A percentile compares a stretch with the other conserved stretches of the same genome.
Evolutionary conservation across 2,329 filamentous ascomycete species (phyloP).

Genomic region (Xylariomycetidae sp.): DNA sequence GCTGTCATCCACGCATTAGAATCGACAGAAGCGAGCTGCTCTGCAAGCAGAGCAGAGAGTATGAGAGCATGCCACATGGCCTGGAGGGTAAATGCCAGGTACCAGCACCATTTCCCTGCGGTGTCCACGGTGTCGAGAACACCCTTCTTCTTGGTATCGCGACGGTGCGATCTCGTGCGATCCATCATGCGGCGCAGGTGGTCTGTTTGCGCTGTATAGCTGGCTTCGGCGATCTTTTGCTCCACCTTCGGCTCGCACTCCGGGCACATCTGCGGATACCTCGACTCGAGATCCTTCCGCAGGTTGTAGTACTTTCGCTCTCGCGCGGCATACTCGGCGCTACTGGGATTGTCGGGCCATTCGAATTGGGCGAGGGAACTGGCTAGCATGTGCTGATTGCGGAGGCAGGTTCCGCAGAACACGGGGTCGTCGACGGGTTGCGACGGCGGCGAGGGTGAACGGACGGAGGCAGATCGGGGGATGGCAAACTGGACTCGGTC

Average conservation of each 20-base stretch:
- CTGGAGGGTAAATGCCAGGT: slow-evolving; percentile 31
- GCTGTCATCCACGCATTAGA: slow-evolving; percentile 11
- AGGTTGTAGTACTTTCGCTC: slow-evolving; percentile 66
- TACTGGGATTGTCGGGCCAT: slow-evolving; percentile 54
- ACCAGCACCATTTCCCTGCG: slow-evolving; percentile 42
- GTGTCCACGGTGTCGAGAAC: slow-evolving; percentile 36
- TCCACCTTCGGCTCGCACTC: slow-evolving; percentile 72
- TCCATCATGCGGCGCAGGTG: slow-evolving; percentile 71
- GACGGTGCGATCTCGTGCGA: slow-evolving; percentile 45
- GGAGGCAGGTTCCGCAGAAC: slow-evolving; percentile 73
- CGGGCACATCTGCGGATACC: slow-evolving; percentile 84
- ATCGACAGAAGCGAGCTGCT: slow-evolving; percentile 9
- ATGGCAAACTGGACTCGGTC: slow-evolving; percentile 42
- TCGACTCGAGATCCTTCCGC: slow-evolving; percentile 65
- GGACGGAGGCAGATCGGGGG: slow-evolving; percentile 28
- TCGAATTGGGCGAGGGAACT: slow-evolving; percentile 75
- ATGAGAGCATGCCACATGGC: slow-evolving; percentile 42
- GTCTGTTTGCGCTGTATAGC: slow-evolving; percentile 80
- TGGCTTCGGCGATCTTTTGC: slow-evolving; percentile 60
- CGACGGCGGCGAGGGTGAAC: slow-evolving; percentile 23
- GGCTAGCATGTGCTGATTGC: slow-evolving; percentile 81
- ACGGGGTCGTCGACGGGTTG: slow-evolving; percentile 32
- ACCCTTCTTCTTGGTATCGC: slow-evolving; percentile 32
- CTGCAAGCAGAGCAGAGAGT: slow-evolving; percentile 21
- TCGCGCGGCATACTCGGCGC: slow-evolving; percentile 63